Evolutionary conservation across 345 rosid species (phyloP), one percentile per base, ranked within the genome.

Genomic region (Combretum micranthum): DNA sequence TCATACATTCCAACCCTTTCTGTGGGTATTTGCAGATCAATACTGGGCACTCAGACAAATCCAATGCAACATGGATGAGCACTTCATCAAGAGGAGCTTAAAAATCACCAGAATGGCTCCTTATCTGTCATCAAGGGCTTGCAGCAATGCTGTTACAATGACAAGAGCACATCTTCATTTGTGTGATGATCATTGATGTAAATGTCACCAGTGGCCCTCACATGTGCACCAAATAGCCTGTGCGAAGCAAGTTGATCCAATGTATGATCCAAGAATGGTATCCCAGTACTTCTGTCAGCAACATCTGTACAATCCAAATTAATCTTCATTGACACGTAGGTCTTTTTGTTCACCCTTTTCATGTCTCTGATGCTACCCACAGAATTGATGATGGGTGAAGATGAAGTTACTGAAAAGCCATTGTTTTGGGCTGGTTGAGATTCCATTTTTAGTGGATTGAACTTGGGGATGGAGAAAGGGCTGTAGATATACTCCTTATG

Each of bases 51-150:
- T 94, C 96, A 57, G 94, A 89, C 59, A 93, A 57, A 75, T 83
- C 99, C 95, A 83, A 64, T 7, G 90, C 73, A 70, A 87, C 97
- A 73, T 87, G 97, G 59, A 85, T 60, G 42, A 87, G 70, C 19
- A 92, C 97, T 76, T 89, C 97, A 71, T 89, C 99, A 50, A 87
- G 94, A 49, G 99, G 92, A 70, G 96, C 96, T 15, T 94, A 79
- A 70, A 86, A 93, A 68, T 89, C 90, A 18, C 97, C 96, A 23
- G 87, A 87, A 16, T 94, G 83, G 53, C 85, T 73, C 94, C 99
- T 74, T 85, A 83, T 64, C 92, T 75, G 43, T 93, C 94, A 44
- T 96, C 99, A 69, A 89, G 96, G 0, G 96, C 96, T 56, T 83
- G 85, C 59, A 85, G 77, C 73, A 87, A 64, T 52, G 92, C 96